Evolutionary conservation across 768 basidiomycete genomes (phyloP), one percentile per base, ranked within the genome.

Genomic region (Termitomyces sp.): DNA sequence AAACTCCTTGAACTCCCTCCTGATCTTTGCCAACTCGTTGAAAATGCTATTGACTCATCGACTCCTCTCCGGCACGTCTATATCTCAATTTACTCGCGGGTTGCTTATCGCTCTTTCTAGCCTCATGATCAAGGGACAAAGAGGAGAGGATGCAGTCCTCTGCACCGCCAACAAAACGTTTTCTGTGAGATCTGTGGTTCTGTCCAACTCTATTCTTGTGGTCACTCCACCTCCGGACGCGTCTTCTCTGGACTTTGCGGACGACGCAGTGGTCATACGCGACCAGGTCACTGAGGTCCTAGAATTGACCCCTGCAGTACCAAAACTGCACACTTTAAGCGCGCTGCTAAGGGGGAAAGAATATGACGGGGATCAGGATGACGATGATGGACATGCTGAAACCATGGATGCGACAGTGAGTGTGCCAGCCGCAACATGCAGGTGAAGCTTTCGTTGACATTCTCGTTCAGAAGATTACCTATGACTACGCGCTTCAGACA

Each of bases 171-270:
- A 86, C 57, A 85, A 82, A 67, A 98, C 96, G 0, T 99, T 88
- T 67, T 67, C 81, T 2, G 73, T 98, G 28, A 86, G 95, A 55
- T 89, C 94, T 0, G 87, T 98, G n/a, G 79, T 80, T 9, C 75
- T 97, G 48, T 97, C 94, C 18, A 98, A 98, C 70, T 87, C 93
- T 0, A 73, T 95, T 35, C 76, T 94, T 13, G 81, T 98, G 45
- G 77, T 90, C 59, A 85, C 85, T 3, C 74, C 84, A 18, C 72
- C 77, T 2, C 67, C 72, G 40, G 72, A 73, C 64, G 67, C 63
- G 30, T 55, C 65, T 28, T 62, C 69, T 30, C 57, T 69, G 30
- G 65, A 68, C 7, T 67, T 65, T n/a, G 62, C 68, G 2, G 67
- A 72, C 20, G 75, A 80, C 46, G 71, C 73, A 1, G 75, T 91